A percentile compares a stretch with the other conserved stretches of the same genome.
phyloP scores from a whole-genome alignment of 345 rosid genomes.

The Orychophragmus violaceus region DNA sequence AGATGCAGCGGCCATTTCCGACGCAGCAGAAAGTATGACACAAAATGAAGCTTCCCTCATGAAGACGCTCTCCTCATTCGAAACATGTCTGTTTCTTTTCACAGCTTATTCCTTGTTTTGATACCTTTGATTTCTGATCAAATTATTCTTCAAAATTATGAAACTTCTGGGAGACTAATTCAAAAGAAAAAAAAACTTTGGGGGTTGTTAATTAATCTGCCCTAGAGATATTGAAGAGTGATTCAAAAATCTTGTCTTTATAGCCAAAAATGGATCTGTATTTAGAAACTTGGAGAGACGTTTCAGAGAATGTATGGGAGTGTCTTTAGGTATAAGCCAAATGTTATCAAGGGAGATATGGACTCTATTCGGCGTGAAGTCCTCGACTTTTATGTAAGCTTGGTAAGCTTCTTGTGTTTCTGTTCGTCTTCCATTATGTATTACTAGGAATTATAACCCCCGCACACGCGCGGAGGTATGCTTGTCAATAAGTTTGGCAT shows the following conservation, averaged over 20 bases:
- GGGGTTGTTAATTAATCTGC: not conserved
- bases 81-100: constrained; percentile 38
- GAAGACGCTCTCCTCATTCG: constrained; percentile 55
- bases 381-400: constrained; percentile 45
- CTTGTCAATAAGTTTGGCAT: too few species aligned
- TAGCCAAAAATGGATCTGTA: not conserved
- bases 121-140: not conserved
- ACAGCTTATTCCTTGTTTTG: not conserved
- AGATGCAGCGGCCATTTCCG: too few species aligned
- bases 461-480: too few species aligned
- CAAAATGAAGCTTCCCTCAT: constrained; percentile 46
- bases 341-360: constrained; percentile 92
- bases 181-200: not conserved
- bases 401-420: constrained; percentile 36
- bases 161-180: not conserved
- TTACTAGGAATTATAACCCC: too few species aligned
- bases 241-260: constrained; percentile 1
- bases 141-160: not conserved
- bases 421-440: not conserved
- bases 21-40: too few species aligned
- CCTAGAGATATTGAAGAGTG: not conserved
- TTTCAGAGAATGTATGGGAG: not conserved
- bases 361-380: constrained; percentile 76
- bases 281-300: not conserved
- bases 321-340: constrained; percentile 58